Percentiles rank a stretch among this genome's conserved stretches.
Evolutionary conservation across 768 basidiomycete genomes (phyloP).

Genomic region (Lanmaoa pseudosensibilis): DNA sequence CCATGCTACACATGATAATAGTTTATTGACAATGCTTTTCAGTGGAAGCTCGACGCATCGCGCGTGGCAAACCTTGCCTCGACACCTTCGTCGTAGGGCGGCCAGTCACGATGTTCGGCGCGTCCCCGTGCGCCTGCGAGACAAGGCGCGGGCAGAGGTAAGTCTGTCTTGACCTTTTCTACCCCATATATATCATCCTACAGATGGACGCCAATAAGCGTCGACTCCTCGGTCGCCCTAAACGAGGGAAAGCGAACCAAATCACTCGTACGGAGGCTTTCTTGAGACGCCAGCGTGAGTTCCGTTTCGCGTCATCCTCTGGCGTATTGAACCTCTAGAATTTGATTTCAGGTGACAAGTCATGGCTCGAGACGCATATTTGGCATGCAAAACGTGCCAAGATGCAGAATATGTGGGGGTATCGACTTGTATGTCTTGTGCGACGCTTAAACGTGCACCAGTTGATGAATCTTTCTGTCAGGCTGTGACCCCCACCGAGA

Average conservation of each 20-base stretch:
- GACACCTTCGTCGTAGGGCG: slow-evolving; percentile 87
- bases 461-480: slow-evolving; percentile 26
- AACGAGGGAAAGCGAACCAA: slow-evolving; percentile 61
- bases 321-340: not conserved
- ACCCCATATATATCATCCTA: slow-evolving; percentile 29
- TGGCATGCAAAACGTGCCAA: slow-evolving; percentile 98
- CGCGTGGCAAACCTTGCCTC: slow-evolving; percentile 90
- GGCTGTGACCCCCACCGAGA: slow-evolving; percentile 88
- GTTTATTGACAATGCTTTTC: not conserved
- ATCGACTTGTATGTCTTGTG: slow-evolving; percentile 61
- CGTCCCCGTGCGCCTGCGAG: slow-evolving; percentile 80
- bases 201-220: slow-evolving; percentile 56
- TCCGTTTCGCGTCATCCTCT: not conserved
- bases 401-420: slow-evolving; percentile 93
- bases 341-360: slow-evolving; percentile 63
- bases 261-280: slow-evolving; percentile 60
- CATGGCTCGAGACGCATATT: slow-evolving; percentile 94
- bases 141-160: slow-evolving; percentile 83
- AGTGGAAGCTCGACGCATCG: slow-evolving; percentile 75
- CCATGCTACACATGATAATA: fast-evolving
- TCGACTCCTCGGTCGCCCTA: slow-evolving; percentile 48
- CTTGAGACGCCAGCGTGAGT: slow-evolving; percentile 70
- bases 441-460: too few species aligned
- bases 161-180: slow-evolving; percentile 7
- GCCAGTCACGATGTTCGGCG: slow-evolving; percentile 94